A percentile compares a stretch with the other conserved stretches of the same genome.
Evolutionary conservation across 257 asterid genomes (phyloP).

Genomic region (Leonotis leonurus): DNA sequence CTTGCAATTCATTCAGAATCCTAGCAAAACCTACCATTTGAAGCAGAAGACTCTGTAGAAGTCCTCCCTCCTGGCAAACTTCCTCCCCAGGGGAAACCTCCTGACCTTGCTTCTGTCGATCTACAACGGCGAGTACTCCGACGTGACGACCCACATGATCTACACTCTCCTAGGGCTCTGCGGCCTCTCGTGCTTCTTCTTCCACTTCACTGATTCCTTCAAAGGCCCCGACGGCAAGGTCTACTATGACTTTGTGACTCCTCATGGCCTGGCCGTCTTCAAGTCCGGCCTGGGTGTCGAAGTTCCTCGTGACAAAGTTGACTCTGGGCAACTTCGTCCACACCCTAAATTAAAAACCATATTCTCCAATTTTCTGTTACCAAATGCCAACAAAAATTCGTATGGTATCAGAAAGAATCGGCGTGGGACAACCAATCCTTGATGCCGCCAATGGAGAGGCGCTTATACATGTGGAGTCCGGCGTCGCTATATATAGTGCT

Average conservation of each 20-base stretch:
- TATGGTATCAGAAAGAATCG: no score
- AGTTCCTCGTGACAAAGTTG: slow-evolving; percentile 57
- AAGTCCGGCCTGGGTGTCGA: slow-evolving; percentile 58
- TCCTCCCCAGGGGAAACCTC: slow-evolving; percentile 88
- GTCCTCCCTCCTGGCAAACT: slow-evolving; percentile 73
- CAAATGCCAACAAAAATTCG: no score
- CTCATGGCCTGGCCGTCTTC: slow-evolving; percentile 65
- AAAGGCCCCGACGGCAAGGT: slow-evolving; percentile 68
- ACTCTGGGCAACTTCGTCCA: slow-evolving; percentile 74
- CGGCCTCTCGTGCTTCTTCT: slow-evolving; percentile 79
- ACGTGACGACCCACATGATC: slow-evolving; percentile 60
- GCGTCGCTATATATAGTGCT: no score
- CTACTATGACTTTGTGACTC: slow-evolving; percentile 77
- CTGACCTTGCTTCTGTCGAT: slow-evolving; percentile 81
- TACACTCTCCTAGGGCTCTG: slow-evolving; percentile 50
- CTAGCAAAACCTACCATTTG: no score
- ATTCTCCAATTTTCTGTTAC: no score
- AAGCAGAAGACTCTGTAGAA: slow-evolving; percentile 81
- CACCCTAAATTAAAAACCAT: no score
- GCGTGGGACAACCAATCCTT: no score
- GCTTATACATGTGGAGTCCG: no score
- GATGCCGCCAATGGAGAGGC: no score
- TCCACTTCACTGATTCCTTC: slow-evolving; percentile 91
- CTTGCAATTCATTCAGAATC: no score
- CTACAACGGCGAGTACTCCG: slow-evolving; percentile 59